Conservation (phyloP, 257 asterid genomes). For the Petunia axillaris region DNA sequence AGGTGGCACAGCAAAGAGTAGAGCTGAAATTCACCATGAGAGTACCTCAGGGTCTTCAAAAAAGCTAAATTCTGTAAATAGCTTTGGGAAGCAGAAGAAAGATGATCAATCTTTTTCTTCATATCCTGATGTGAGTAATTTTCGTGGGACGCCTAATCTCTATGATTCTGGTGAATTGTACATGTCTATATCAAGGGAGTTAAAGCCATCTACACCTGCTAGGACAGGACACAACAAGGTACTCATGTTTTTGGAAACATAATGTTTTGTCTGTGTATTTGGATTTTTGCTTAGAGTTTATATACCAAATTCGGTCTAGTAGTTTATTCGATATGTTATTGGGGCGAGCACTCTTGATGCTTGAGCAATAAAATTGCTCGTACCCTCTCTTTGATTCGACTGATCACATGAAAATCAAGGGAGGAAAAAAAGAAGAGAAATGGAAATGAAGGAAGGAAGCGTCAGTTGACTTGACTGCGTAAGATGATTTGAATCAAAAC, state of each 20-base stretch:
- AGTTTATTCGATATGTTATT: background rate
- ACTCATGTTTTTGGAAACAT: slow-evolving; percentile 23
- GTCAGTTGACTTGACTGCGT: background rate
- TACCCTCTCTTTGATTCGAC: background rate
- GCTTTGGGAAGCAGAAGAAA: slow-evolving; percentile 46
- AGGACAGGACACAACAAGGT: slow-evolving; percentile 69
- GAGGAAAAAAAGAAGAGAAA: background rate
- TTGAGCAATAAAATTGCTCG: background rate
- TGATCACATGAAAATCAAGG: background rate
- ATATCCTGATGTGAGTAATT: slow-evolving; percentile 57
- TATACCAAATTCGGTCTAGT: background rate
- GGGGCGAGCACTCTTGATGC: background rate
- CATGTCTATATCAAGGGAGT: slow-evolving; percentile 62
- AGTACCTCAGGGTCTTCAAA: slow-evolving; percentile 75
- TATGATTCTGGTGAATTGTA: slow-evolving; percentile 81
- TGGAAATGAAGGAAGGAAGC: background rate
- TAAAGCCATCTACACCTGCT: slow-evolving; percentile 74
- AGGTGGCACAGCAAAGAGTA: slow-evolving; percentile 58
- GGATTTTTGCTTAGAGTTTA: background rate
- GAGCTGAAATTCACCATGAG: slow-evolving; percentile 47
- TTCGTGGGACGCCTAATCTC: slow-evolving; percentile 59
- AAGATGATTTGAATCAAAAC: background rate
- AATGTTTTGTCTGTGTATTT: slow-evolving; percentile 2
- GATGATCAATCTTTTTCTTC: slow-evolving; percentile 46
- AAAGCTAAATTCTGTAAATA: slow-evolving; percentile 57